Evolutionary conservation across 2,329 filamentous ascomycete genomes (phyloP), one percentile per base, ranked within the genome.

Genomic region (Apiospora rasikravindrae): DNA sequence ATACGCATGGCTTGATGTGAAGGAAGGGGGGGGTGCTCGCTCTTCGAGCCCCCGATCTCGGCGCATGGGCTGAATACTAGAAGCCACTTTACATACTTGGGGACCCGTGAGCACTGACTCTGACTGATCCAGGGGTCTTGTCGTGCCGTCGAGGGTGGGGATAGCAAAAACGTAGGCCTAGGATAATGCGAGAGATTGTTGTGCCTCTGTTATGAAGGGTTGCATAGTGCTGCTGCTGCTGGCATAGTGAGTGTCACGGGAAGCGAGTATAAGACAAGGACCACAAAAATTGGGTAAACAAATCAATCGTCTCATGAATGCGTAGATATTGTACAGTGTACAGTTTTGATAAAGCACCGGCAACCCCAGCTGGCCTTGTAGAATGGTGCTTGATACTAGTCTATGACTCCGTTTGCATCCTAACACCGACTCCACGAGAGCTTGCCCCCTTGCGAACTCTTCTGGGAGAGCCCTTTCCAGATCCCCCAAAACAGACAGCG

Each of bases 281-380:
- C 14, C 14, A n/a, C 19, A 13, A 24, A 5, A 13, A 19, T 37
- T 37, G 29, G 57, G 57, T n/a, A 64, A 40, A 22, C 57, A 64
- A 64, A 40, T n/a, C 67, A 47, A 42, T 53, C 69, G 29, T 47
- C 45, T 64, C 24, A 26, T 73, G 70, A n/a, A 71, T 73, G 71
- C 64, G 64, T 71, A 69, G 69, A 66, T 73, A 71, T 73, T 42
- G 57, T 71, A 73, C 69, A 73, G 37, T 71, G 69, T 73, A 71
- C 64, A 70, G 6, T 45, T 53, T 64, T 37, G 33, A 13, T 64
- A 40, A 64, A 64, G 57, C 57, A 64, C 57, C 66, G 40, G 24
- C 67, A 45, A 68, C 40, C 66, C 42, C 24, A 19, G 67, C 37
- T 49, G 45, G 67, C 67, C 67, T 26, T n/a, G 42, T 68, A 29